A percentile compares a stretch with the other conserved stretches of the same genome.
Evolutionary conservation across 1,284 basidiomycete species (phyloP).

Genomic region (Ceratobasidium sp.): DNA sequence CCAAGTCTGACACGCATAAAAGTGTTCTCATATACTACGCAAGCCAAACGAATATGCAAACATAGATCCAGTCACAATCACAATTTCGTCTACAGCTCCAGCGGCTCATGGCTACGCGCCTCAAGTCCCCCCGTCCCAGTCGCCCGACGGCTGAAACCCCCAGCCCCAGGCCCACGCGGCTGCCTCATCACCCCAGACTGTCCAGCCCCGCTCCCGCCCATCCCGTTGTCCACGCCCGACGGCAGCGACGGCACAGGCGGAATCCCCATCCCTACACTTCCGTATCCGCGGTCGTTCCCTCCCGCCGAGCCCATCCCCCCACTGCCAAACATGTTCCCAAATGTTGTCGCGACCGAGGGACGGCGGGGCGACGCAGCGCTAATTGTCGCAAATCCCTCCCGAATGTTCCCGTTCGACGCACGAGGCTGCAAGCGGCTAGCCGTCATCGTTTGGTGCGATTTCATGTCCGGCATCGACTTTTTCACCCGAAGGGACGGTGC

Average conservation of each 20-base stretch:
- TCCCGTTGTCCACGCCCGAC: constrained; percentile 59
- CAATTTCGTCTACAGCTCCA: constrained; percentile 70
- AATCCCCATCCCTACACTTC: constrained; percentile 53
- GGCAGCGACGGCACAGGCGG: constrained; percentile 83
- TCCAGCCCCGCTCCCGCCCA: constrained; percentile 57
- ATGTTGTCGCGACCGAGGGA: constrained; percentile 71
- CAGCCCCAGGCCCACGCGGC: constrained; percentile 77
- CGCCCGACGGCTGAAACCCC: constrained; percentile 76
- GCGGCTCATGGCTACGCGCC: constrained; percentile 80
- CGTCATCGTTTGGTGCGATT: constrained; percentile 76
- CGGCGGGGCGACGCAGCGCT: constrained; percentile 73
- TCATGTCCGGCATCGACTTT: constrained; percentile 96
- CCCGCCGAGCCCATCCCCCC: constrained; percentile 57
- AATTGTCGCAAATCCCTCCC: constrained; percentile 89
- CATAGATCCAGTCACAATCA: constrained; percentile 26
- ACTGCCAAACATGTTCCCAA: constrained; percentile 72
- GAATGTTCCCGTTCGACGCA: constrained; percentile 89
- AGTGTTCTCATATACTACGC: constrained; percentile 23
- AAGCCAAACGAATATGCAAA: constrained; percentile 32
- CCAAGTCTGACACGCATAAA: constrained; percentile 1
- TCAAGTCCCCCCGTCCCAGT: constrained; percentile 69
- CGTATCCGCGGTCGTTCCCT: constrained; percentile 48
- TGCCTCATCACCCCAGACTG: constrained; percentile 75
- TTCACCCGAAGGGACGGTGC: constrained; percentile 74
- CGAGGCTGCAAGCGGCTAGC: constrained; percentile 74